Conservation (phyloP, 2,329 filamentous ascomycete genomes). For the Cladophialophora psammophila region DNA sequence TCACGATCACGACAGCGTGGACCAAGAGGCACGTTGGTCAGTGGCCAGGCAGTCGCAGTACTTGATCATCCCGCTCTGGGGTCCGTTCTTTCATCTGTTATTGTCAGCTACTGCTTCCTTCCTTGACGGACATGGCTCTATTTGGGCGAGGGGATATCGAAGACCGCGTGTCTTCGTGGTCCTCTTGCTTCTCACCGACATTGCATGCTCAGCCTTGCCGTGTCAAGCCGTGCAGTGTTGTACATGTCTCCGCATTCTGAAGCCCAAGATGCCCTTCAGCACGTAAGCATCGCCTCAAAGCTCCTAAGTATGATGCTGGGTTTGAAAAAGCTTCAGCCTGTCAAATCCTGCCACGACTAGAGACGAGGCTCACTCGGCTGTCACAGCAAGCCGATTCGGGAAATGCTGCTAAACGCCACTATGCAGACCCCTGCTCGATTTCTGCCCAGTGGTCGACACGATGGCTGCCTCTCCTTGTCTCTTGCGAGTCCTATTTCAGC, state of each 20-base stretch:
- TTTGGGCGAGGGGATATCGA: no score
- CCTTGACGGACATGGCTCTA: no score
- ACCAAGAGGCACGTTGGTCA: not conserved
- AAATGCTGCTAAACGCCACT: slow-evolving; percentile 11
- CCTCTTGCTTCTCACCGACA: no score
- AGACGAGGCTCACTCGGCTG: not conserved
- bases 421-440: not conserved
- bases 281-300: no score
- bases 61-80: not conserved
- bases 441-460: not conserved
- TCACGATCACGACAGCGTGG: slow-evolving; percentile 51
- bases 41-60: no score
- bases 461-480: not conserved
- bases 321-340: slow-evolving; percentile 30
- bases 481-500: not conserved
- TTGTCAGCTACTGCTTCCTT: not conserved
- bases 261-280: no score
- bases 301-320: slow-evolving; percentile 27
- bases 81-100: not conserved
- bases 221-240: no score
- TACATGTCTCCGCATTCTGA: no score
- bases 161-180: no score
- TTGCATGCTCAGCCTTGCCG: no score
- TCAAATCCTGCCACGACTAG: not conserved
- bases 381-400: not conserved